Conservation (phyloP, 2,329 filamentous ascomycete genomes). For the Exophiala sp. region DNA sequence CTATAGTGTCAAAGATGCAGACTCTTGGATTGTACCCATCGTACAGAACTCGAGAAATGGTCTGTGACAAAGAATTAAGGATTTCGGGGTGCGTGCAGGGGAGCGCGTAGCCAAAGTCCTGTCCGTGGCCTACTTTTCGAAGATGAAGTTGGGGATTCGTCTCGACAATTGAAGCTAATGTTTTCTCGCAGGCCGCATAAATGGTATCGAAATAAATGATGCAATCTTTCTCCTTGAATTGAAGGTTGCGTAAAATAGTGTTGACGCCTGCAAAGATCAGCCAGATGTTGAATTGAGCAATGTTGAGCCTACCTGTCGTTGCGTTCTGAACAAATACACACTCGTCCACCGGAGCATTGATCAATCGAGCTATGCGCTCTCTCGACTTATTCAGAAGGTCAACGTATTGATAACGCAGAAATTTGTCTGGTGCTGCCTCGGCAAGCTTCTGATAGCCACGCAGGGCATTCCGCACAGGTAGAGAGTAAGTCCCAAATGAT, state of each 20-base stretch:
- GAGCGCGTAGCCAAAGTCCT: slow-evolving; percentile 51
- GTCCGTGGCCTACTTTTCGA: slow-evolving; percentile 49
- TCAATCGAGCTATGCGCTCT: slow-evolving; percentile 59
- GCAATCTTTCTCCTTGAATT: slow-evolving; percentile 66
- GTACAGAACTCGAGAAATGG: slow-evolving; percentile 53
- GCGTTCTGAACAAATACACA: slow-evolving; percentile 80
- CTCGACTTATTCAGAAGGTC: slow-evolving; percentile 62
- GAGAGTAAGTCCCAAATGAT: slow-evolving; percentile 76
- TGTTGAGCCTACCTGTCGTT: slow-evolving; percentile 51
- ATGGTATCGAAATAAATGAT: slow-evolving; percentile 65
- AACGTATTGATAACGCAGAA: slow-evolving; percentile 68
- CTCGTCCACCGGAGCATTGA: slow-evolving; percentile 64
- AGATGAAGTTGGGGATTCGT: slow-evolving; percentile 49
- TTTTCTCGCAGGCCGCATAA: slow-evolving; percentile 74
- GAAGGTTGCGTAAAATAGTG: slow-evolving; percentile 72
- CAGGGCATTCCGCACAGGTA: slow-evolving; percentile 56
- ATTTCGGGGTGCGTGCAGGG: slow-evolving; percentile 69
- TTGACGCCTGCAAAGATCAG: slow-evolving; percentile 55
- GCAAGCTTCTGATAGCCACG: slow-evolving; percentile 62
- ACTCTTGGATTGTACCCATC: slow-evolving; percentile 62
- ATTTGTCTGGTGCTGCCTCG: slow-evolving; percentile 70
- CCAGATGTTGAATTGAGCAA: neutral
- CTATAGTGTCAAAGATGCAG: slow-evolving; percentile 76
- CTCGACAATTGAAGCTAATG: slow-evolving; percentile 69
- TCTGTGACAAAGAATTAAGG: slow-evolving; percentile 56